Evolutionary conservation across 2,329 filamentous ascomycete genomes (phyloP).

Genomic region (Cercospora sesami): DNA sequence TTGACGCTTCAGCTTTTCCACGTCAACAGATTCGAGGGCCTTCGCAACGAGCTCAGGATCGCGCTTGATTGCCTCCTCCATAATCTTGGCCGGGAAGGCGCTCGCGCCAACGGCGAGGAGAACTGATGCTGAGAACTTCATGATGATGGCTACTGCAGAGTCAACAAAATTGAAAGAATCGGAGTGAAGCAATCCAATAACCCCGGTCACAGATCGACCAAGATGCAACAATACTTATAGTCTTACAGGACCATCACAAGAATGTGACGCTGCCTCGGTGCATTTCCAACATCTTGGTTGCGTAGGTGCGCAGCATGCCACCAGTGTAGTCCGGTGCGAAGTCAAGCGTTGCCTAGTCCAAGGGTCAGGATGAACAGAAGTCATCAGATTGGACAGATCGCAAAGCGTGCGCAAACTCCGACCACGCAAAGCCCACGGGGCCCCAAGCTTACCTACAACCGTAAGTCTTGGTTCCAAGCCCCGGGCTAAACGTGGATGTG

Average conservation of each 20-base stretch:
- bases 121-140: constrained; percentile 15
- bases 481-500: not conserved
- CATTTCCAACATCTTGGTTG: not conserved
- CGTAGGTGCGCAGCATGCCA: not conserved
- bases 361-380: not conserved
- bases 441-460: not conserved
- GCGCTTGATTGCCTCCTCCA: constrained; percentile 14
- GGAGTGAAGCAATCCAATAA: not conserved
- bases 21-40: constrained; percentile 10
- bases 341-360: not conserved
- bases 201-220: not conserved
- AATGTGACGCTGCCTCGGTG: not conserved
- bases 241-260: not conserved
- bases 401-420: not conserved
- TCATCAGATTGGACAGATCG: constrained; percentile 11
- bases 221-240: not conserved
- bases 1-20: constrained; percentile 21
- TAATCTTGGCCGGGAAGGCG: constrained; percentile 19
- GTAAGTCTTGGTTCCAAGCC: not conserved
- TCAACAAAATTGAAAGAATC: not conserved
- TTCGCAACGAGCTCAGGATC: constrained; percentile 13
- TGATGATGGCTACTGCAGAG: constrained; percentile 7
- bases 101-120: constrained; percentile 14
- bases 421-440: not conserved
- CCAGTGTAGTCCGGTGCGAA: not conserved